Percentiles rank a stretch among this genome's conserved stretches.
Evolutionary conservation across 306 rosid species (phyloP).

Genomic region (Ochetophila trinervis): DNA sequence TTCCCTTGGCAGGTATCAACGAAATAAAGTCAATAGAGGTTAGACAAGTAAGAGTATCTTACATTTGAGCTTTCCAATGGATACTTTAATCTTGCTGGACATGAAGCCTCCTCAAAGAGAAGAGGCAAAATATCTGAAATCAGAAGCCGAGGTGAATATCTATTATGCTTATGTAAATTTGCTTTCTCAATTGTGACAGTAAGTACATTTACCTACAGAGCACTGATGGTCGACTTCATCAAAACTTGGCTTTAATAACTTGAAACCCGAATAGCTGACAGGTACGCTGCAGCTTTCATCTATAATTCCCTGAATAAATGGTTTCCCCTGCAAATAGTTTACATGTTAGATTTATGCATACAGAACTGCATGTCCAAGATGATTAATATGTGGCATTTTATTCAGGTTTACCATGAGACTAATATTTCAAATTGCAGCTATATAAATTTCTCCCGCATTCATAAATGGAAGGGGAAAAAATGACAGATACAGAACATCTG

Average conservation of each 20-base stretch:
- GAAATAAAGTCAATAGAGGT: neutral
- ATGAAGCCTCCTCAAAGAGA: conserved; percentile 53
- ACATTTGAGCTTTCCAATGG: conserved; percentile 46
- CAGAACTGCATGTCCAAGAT: neutral
- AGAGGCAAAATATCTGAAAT: conserved; percentile 52
- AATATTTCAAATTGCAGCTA: neutral
- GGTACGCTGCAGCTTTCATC: conserved; percentile 38
- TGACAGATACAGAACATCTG: neutral
- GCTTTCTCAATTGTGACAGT: neutral
- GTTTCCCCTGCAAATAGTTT: conserved; percentile 39
- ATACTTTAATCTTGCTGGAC: conserved; percentile 36
- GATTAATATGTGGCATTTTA: neutral
- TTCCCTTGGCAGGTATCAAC: neutral
- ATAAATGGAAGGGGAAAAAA: neutral
- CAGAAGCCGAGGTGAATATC: conserved; percentile 8
- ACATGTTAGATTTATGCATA: conserved; percentile 2
- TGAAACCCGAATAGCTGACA: conserved; percentile 34
- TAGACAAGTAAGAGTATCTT: conserved; percentile 28
- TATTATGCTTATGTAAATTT: conserved; percentile 7
- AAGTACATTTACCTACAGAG: conserved; percentile 52
- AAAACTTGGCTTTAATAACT: conserved; percentile 34
- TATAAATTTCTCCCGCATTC: no score
- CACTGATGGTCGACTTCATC: conserved; percentile 39
- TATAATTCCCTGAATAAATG: conserved; percentile 33
- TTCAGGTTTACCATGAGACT: neutral